These are phyloP conservation scores for Sclerotinia borealis DNA, from an alignment of 2,329 filamentous ascomycete genomes.

Conservation along the genomic window DNA sequence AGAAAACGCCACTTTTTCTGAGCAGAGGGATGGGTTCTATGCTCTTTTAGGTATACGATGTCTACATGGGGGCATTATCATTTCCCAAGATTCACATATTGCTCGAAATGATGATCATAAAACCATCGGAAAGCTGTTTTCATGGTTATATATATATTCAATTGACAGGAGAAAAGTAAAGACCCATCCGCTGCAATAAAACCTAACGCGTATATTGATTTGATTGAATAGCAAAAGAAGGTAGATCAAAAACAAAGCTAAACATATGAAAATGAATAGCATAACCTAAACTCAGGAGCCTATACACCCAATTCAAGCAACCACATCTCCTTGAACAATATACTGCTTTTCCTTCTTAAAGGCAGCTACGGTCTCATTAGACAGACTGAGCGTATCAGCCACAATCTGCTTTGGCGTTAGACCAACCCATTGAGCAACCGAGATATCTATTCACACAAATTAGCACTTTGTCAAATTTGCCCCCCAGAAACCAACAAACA, in stretches of 20 bases:
- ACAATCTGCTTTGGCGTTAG: slow-evolving; percentile 52
- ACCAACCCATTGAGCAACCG: slow-evolving; percentile 42
- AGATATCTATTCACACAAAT: slow-evolving; percentile 32
- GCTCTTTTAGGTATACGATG: too few species aligned
- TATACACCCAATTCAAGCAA: not conserved
- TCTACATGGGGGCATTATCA: too few species aligned
- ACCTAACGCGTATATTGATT: not conserved
- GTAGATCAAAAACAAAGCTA: too few species aligned
- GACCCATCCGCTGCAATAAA: too few species aligned
- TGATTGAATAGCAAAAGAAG: not conserved
- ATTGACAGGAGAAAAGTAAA: not conserved
- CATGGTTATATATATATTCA: not conserved
- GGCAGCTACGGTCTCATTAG: slow-evolving; percentile 34
- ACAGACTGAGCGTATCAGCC: slow-evolving; percentile 47
- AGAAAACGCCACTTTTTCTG: not conserved
- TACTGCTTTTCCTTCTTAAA: slow-evolving; percentile 42
- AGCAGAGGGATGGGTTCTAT: too few species aligned
- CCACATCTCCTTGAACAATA: slow-evolving; percentile 34
- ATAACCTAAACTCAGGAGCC: not conserved
- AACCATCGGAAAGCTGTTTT: not conserved
- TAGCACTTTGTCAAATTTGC: slow-evolving; percentile 15
- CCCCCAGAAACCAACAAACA: not conserved
- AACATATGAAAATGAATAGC: not conserved
- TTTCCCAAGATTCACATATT: not conserved
- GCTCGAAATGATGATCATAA: not conserved